These are phyloP conservation scores for Juncus effusus DNA, from an alignment of 176 grass and related monocot species.

Conservation along the genomic window DNA sequence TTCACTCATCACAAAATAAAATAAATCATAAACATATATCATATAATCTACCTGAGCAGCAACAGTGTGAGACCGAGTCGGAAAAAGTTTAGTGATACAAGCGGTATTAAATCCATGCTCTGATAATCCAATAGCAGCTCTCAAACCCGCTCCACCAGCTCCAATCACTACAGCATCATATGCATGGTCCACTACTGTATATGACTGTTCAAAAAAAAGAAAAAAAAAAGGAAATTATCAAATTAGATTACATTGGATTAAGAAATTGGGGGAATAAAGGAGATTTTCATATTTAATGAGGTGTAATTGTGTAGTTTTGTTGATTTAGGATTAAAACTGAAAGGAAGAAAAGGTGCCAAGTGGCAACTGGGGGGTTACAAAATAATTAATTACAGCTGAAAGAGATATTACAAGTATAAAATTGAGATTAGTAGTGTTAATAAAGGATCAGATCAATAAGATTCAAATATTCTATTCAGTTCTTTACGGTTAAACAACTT, in stretches of 20 bases:
- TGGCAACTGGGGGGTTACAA: too few species aligned
- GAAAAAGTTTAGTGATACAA: constrained; percentile 98
- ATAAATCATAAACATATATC: too few species aligned
- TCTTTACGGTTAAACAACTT: not conserved
- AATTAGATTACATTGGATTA: too few species aligned
- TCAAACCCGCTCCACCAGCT: constrained; percentile 82
- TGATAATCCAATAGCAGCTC: constrained; percentile 87
- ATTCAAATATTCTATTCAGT: not conserved
- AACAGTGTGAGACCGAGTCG: constrained; percentile 88
- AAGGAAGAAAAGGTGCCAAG: too few species aligned
- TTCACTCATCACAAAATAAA: too few species aligned
- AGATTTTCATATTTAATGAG: too few species aligned
- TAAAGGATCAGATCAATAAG: not conserved
- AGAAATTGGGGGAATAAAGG: too few species aligned
- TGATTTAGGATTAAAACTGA: too few species aligned
- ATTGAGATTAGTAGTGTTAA: not conserved
- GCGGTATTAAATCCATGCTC: constrained; percentile 97
- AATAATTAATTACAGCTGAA: too few species aligned
- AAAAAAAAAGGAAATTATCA: not conserved
- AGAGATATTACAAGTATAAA: not conserved
- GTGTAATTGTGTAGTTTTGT: too few species aligned
- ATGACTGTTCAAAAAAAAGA: constrained; percentile 42
- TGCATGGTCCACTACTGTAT: constrained; percentile 87
- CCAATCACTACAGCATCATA: constrained; percentile 96
- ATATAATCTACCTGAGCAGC: constrained; percentile 63